phyloP scores from a whole-genome alignment of 805 yeast species.

The Yarrowia sp. region DNA sequence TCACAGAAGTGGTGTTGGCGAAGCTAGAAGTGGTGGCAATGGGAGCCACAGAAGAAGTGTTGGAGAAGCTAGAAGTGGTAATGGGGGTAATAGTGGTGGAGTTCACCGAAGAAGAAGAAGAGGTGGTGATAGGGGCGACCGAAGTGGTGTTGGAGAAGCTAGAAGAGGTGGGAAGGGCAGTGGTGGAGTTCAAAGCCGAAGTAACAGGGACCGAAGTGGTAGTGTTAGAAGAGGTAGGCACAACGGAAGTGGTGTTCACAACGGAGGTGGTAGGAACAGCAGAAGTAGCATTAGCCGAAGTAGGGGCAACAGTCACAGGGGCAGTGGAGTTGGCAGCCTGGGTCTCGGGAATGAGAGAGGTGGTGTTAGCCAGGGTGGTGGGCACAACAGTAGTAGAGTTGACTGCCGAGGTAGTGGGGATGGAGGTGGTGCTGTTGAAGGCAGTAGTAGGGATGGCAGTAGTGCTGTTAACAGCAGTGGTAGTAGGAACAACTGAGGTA shows the following conservation, averaged over 20 bases:
- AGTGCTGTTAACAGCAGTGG: not conserved
- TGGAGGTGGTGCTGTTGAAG: not conserved
- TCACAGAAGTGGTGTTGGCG: conserved; percentile 1
- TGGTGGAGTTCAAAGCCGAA: not conserved
- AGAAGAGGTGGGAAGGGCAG: not conserved
- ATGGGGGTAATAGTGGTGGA: not conserved
- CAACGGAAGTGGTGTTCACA: not conserved
- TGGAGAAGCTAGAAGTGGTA: not conserved
- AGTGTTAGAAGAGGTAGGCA: not conserved
- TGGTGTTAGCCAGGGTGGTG: not conserved
- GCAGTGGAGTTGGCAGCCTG: not conserved
- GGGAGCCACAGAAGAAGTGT: not conserved
- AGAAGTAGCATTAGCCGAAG: not conserved
- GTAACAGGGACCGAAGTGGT: not conserved
- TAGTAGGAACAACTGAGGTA: not conserved
- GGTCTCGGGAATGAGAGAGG: not conserved
- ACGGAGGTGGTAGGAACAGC: not conserved
- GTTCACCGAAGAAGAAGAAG: not conserved
- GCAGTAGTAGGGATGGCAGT: not conserved
- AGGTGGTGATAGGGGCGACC: not conserved
- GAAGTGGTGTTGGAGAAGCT: not conserved
- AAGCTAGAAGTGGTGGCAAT: not conserved
- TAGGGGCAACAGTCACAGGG: not conserved
- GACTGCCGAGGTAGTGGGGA: not conserved
- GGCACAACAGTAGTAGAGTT: not conserved